Evolutionary conservation across 192 early-diverging fungal species (phyloP), one percentile per base, ranked within the genome.

Genomic region (Umbelopsis sp.): DNA sequence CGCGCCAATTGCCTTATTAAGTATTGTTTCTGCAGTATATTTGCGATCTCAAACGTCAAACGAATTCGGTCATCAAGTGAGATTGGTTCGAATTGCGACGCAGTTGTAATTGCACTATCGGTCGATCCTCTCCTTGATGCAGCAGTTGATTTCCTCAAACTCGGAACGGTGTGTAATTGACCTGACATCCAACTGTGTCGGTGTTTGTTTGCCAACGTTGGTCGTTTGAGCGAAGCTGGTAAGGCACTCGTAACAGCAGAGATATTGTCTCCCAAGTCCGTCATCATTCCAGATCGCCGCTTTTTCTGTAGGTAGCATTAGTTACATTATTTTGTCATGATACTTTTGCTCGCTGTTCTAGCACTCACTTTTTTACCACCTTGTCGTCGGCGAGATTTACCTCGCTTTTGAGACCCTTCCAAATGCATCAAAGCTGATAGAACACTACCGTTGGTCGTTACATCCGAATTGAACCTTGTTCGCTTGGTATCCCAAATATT

Each of bases 1-100:
- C 86, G 82, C 54, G 88, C 87, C 45, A 81, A 71, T 41, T 86
- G 70, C 9, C 86, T 76, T 62, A 91, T 69, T 52, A 85, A 85
- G 72, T 86, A 84, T 50, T 91, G 89, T 16, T 84, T 82, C 73
- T 86, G 78, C 32, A 91, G 81, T 44, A 91, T 91, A 32, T 87
- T 83, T 2, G 85, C 84, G 50, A 90, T 77, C 25, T 89, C 77
- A 44, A 76, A 69, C 1, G 81, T 82, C 41, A 82, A 75, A 5
- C 72, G 68, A 21, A 82, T 71, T 47, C 74, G 65, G 44, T 82
- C 81, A 52, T 82, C 81, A 14, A 68, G 47, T 6, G 80, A 78
- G 12, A 81, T 65, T 0, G 69, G 69, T 24, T 50, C 47, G 4
- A 41, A 41, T 14, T 51, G 45, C 6, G 69, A 70, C 9, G 43